Conservation (phyloP, 331 rosid genomes). For the Prunus yedoensis region DNA sequence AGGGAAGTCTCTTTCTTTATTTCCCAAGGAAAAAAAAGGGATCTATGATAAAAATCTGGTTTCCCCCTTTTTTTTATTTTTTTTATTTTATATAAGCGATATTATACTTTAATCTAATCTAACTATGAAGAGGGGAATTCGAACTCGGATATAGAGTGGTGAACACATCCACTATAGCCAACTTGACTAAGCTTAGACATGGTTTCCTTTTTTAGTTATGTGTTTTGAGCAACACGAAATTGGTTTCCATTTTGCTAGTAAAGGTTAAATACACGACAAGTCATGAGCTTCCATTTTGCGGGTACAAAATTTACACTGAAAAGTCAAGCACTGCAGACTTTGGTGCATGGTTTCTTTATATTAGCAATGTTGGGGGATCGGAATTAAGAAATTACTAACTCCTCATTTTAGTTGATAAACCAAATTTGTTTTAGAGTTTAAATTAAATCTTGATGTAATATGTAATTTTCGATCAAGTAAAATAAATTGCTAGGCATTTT, state of each 20-base stretch:
- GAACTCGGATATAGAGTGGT: accelerated
- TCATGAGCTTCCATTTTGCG: background rate
- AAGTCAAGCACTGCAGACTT: background rate
- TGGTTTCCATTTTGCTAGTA: background rate
- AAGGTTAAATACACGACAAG: background rate
- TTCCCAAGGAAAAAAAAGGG: background rate
- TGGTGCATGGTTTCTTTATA: background rate
- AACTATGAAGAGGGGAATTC: accelerated
- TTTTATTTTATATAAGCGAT: too few species aligned
- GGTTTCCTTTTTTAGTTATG: background rate
- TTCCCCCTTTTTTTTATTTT: too few species aligned
- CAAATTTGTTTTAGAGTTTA: too few species aligned
- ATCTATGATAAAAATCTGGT: too few species aligned
- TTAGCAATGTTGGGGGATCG: background rate
- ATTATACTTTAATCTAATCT: too few species aligned
- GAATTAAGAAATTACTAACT: too few species aligned
- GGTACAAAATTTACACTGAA: background rate
- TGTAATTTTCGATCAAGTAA: too few species aligned
- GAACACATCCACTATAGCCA: too few species aligned
- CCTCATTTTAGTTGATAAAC: too few species aligned
- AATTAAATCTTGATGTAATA: too few species aligned
- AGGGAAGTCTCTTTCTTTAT: background rate
- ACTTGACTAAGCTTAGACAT: too few species aligned
- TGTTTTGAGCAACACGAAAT: background rate
- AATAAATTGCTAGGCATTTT: too few species aligned